Evolutionary conservation across 78 protist species (phyloP).

Genomic region (Monosiga brevicollis): DNA sequence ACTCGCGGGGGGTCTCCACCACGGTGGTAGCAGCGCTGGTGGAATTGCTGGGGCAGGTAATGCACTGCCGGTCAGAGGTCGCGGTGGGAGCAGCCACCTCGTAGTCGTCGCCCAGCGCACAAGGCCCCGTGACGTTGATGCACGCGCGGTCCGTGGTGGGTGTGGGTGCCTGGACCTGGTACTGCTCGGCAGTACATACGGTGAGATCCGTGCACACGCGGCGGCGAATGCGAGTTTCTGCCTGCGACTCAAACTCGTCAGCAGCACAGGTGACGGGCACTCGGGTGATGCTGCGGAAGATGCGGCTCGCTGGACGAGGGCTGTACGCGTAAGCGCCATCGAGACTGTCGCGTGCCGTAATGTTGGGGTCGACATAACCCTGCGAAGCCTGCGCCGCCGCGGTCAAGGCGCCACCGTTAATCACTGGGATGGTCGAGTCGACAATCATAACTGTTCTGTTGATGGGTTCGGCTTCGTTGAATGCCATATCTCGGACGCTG

Average conservation of each 20-base stretch:
- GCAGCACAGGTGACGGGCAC: not conserved
- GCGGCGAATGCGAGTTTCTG: not conserved
- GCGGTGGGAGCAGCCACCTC: not conserved
- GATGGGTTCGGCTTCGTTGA: not conserved
- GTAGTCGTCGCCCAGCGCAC: not conserved
- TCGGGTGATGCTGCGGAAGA: not conserved
- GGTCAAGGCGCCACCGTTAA: not conserved
- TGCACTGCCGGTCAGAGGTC: not conserved
- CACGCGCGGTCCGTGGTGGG: not conserved
- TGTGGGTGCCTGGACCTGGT: not conserved
- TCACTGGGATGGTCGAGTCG: not conserved
- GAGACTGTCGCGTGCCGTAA: not conserved
- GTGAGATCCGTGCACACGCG: not conserved
- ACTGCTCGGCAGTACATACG: not conserved
- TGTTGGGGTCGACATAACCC: not conserved
- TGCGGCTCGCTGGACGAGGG: not conserved
- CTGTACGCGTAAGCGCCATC: not conserved
- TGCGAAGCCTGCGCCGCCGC: not conserved
- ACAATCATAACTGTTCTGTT: not conserved
- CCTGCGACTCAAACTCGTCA: not conserved
- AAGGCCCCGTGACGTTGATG: not conserved
- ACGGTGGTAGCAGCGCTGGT: not conserved
- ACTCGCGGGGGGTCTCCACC: not conserved
- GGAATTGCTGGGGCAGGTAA: not conserved
- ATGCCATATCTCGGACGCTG: not conserved